Conservation (phyloP, 352 stramenopile genomes). For the Aphanomyces invadans region DNA sequence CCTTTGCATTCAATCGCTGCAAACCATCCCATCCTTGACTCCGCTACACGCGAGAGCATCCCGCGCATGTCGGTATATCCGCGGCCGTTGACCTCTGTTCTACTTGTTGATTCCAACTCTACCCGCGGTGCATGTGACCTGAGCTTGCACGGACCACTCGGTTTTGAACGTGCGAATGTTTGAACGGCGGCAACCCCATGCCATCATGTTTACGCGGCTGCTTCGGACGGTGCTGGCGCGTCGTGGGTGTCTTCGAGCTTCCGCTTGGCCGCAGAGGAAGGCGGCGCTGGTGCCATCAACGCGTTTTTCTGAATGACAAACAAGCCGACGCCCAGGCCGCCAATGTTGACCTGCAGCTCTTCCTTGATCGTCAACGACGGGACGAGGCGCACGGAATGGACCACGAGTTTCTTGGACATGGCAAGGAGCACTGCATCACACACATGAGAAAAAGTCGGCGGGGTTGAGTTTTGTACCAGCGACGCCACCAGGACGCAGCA, state of each 20-base stretch:
- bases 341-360: constrained; percentile 66
- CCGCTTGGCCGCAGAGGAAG: neutral
- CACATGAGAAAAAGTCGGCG: neutral
- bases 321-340: constrained; percentile 48
- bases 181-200: too few relatives aligned
- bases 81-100: too few relatives aligned
- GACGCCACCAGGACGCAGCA: constrained; percentile 45
- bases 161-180: too few relatives aligned
- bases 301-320: constrained; percentile 44
- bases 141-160: too few relatives aligned
- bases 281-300: neutral
- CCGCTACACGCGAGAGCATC: too few relatives aligned
- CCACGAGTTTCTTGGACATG: constrained; percentile 71
- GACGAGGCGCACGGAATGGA: constrained; percentile 27
- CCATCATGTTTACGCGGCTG: too few relatives aligned
- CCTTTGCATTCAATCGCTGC: too few relatives aligned
- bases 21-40: too few relatives aligned
- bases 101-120: too few relatives aligned
- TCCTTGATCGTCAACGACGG: constrained; percentile 33
- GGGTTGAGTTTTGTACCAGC: constrained; percentile 32
- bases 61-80: too few relatives aligned
- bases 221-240: neutral
- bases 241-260: neutral
- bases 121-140: too few relatives aligned
- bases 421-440: constrained; percentile 45